These are phyloP conservation scores for Aspergillus tubingensis DNA, from an alignment of 2,329 filamentous ascomycete genomes.

Conservation along the genomic window DNA sequence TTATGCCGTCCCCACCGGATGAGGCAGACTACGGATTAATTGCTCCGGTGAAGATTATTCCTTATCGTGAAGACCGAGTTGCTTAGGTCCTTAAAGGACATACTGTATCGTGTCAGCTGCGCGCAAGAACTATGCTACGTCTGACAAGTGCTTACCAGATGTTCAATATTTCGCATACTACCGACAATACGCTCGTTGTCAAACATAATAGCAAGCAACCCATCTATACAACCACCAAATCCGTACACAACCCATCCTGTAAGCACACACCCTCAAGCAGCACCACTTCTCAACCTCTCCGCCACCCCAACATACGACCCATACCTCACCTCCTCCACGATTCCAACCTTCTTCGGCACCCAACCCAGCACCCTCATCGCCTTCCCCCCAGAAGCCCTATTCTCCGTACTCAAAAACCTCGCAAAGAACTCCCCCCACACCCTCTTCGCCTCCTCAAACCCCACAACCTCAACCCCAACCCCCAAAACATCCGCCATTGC, in stretches of 20 bases:
- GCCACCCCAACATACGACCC: neutral
- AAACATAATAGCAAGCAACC: no score
- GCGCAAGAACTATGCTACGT: no score
- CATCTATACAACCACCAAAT: neutral
- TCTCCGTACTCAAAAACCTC: conserved; percentile 27
- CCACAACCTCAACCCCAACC: conserved; percentile 33
- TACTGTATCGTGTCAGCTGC: no score
- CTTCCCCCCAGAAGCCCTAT: conserved; percentile 39
- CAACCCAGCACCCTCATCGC: conserved; percentile 42
- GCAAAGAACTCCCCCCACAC: conserved; percentile 38
- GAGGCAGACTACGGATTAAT: neutral
- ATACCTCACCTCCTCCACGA: neutral
- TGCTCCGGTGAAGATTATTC: neutral
- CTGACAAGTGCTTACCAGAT: no score
- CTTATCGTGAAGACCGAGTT: neutral
- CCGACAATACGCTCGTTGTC: no score
- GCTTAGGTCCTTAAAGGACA: neutral
- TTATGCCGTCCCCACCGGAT: neutral
- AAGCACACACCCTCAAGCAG: neutral
- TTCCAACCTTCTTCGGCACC: conserved; percentile 21
- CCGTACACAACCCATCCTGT: no score
- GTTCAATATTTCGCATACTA: no score
- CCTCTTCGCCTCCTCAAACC: conserved; percentile 29
- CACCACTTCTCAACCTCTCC: neutral
- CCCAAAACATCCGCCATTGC: conserved; percentile 38